Evolutionary conservation across 331 rosid species (phyloP).

Genomic region (Telfairia occidentalis): DNA sequence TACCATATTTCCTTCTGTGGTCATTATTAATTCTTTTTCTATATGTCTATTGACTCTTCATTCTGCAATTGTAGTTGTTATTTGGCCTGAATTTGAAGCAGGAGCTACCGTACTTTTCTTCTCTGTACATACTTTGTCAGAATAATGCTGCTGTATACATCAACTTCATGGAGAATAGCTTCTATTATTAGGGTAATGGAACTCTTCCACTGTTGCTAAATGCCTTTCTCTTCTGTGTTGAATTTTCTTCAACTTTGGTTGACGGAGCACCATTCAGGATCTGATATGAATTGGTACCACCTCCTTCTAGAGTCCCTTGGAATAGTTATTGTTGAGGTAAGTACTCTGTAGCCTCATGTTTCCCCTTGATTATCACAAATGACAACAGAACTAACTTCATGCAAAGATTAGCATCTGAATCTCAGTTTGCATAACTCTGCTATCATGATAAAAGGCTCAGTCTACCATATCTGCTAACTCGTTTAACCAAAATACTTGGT

Average conservation of each 20-base stretch:
- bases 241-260: background rate
- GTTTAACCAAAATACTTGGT: background rate
- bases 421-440: background rate
- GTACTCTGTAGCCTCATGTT: background rate
- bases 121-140: background rate
- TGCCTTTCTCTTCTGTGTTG: background rate
- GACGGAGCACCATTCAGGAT: background rate
- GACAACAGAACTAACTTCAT: background rate
- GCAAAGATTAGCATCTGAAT: background rate
- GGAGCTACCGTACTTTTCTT: background rate
- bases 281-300: background rate
- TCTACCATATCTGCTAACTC: background rate
- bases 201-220: background rate
- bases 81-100: background rate
- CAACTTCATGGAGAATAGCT: background rate
- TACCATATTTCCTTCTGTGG: background rate
- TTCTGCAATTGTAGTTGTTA: background rate
- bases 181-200: background rate
- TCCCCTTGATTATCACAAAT: background rate
- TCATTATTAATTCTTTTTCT: background rate
- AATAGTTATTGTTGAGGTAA: background rate
- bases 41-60: background rate
- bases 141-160: background rate
- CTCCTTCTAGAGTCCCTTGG: background rate
- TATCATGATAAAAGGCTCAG: background rate